Evolutionary conservation across 1,284 basidiomycete genomes (phyloP), one percentile per base, ranked within the genome.

Genomic region (Bondarzewia mesenterica): DNA sequence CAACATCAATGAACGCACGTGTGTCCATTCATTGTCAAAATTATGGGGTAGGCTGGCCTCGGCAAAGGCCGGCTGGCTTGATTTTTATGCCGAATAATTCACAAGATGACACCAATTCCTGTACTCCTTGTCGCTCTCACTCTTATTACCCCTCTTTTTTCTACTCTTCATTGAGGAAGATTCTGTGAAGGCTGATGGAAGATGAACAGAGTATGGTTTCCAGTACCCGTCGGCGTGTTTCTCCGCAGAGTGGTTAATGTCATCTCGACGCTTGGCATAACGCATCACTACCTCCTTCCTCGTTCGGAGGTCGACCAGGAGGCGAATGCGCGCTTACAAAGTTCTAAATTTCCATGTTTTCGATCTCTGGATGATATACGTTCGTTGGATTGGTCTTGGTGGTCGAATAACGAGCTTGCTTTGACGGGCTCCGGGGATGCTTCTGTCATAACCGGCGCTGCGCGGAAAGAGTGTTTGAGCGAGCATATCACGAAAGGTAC

Each of bases 201-300:
- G 47, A 82, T 81, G 78, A 73, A 69, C 62, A 75, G 66, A 55
- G 64, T 82, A 50, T 80, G 75, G 60, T 67, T 84, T 56, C 78
- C 76, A 44, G 65, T 72, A 39, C 78, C 78, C 48, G 75, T 86
- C 55, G 69, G 73, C 50, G 62, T 74, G 36, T 62, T 87, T 42
- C 67, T 87, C 52, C 80, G 75, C 50, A 70, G 83, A 51, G 66
- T 88, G 38, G 74, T 80, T 52, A 82, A 85, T 55, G 77, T 76
- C 36, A 70, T 87, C 41, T 84, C 82, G 0, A 70, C 78, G 0
- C 63, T 85, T 23, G 82, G 82, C 0, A 74, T 86, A 36, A 78
- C 84, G 2, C 76, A 76, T 56, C 79, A 84, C 35, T 85, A 82
- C 57, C 57, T 80, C 37, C 56, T 68, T 29, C 60, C 60, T 50